phyloP scores from a whole-genome alignment of 2,329 filamentous ascomycete genomes.

The Aspergillus novofumigatus region DNA sequence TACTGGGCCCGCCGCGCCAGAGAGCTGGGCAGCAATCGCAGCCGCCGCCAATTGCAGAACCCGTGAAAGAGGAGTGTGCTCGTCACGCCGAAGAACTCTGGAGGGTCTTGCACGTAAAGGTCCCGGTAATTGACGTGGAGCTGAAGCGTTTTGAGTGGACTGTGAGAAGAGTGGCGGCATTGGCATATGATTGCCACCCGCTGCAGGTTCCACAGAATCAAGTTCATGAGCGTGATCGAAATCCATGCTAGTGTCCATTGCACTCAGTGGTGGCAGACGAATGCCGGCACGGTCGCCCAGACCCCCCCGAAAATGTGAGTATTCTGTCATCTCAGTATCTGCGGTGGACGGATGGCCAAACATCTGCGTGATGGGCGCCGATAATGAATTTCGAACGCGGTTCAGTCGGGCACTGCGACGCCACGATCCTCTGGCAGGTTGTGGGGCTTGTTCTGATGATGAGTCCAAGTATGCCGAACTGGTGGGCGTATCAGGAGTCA shows the following conservation, averaged over 20 bases:
- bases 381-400: constrained; percentile 42
- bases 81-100: constrained; percentile 51
- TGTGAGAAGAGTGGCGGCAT: constrained; percentile 23
- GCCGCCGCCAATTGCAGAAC: constrained; percentile 61
- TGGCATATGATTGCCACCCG: constrained; percentile 26
- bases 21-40: constrained; percentile 61
- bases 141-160: constrained; percentile 27
- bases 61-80: constrained; percentile 59
- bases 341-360: constrained; percentile 36
- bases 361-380: constrained; percentile 42
- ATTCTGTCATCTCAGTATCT: constrained; percentile 23
- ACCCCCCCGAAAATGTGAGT: constrained; percentile 25
- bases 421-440: constrained; percentile 33
- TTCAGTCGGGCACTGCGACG: constrained; percentile 38
- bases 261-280: constrained; percentile 32
- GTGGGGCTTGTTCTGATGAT: constrained; percentile 22
- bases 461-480: constrained; percentile 25
- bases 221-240: constrained; percentile 39
- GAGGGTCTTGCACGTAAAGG: constrained; percentile 51
- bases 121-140: constrained; percentile 37
- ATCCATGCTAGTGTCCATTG: constrained; percentile 40
- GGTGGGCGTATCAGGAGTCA: constrained; percentile 25
- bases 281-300: constrained; percentile 31
- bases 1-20: constrained; percentile 55
- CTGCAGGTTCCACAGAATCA: constrained; percentile 39